Evolutionary conservation across 805 yeast species (phyloP).

Genomic region (Scheffersomyces lignosus): DNA sequence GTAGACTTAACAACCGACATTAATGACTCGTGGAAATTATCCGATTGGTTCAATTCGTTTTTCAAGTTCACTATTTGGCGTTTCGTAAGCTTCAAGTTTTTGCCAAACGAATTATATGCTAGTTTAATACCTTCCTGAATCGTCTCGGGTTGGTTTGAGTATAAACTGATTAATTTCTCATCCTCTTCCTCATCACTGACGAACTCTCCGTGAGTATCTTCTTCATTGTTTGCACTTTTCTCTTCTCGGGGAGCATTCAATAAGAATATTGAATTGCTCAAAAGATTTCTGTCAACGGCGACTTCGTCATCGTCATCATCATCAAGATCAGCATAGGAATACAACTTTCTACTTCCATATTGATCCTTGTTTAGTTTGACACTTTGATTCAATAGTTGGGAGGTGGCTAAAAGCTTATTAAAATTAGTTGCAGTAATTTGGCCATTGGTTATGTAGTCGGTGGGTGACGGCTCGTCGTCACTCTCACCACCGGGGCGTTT

Average conservation of each 20-base stretch:
- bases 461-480: background rate
- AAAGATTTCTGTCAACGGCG: slow-evolving; percentile 15
- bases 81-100: slow-evolving; percentile 64
- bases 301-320: slow-evolving; percentile 22
- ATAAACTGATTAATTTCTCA: slow-evolving; percentile 58
- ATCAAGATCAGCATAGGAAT: slow-evolving; percentile 32
- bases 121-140: slow-evolving; percentile 68
- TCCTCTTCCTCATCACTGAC: slow-evolving; percentile 27
- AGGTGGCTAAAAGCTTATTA: slow-evolving; percentile 23
- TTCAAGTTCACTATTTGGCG: slow-evolving; percentile 61
- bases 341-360: slow-evolving; percentile 22
- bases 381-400: slow-evolving; percentile 23
- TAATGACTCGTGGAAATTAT: slow-evolving; percentile 66
- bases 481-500: slow-evolving; percentile 7
- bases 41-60: slow-evolving; percentile 61
- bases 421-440: background rate
- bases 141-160: slow-evolving; percentile 80
- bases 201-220: slow-evolving; percentile 22
- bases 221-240: slow-evolving; percentile 9
- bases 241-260: slow-evolving; percentile 15
- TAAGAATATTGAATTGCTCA: slow-evolving; percentile 24
- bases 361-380: slow-evolving; percentile 18
- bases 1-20: slow-evolving; percentile 69
- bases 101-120: slow-evolving; percentile 75
- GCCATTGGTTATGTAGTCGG: background rate